These are phyloP conservation scores for Nicotiana undulata DNA, from an alignment of 257 asterid species.

Conservation along the genomic window DNA sequence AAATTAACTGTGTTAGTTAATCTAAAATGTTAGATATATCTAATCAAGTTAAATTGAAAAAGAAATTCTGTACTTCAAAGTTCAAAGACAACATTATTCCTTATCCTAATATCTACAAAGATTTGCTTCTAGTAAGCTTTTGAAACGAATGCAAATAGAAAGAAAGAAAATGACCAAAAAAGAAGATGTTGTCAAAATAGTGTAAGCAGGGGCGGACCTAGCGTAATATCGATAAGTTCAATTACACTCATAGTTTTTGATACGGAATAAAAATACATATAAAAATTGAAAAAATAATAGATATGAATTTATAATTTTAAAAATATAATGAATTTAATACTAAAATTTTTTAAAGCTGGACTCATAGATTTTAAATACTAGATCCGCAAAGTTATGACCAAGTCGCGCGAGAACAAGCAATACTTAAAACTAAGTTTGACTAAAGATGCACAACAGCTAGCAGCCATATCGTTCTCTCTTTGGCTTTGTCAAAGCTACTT, in stretches of 20 bases:
- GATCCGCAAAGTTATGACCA: not conserved
- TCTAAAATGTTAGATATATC: not conserved
- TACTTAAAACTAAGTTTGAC: not conserved
- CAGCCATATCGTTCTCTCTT: not conserved
- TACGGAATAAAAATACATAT: too few relatives aligned
- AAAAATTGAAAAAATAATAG: too few relatives aligned
- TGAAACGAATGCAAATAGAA: not conserved
- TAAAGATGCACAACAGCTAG: not conserved
- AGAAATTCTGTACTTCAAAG: not conserved
- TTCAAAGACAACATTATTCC: slow-evolving; percentile 5
- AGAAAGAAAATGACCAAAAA: not conserved
- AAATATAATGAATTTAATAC: too few relatives aligned
- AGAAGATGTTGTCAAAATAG: not conserved
- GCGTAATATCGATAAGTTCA: too few relatives aligned
- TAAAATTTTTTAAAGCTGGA: too few relatives aligned
- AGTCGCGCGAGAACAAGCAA: not conserved
- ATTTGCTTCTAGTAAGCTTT: not conserved
- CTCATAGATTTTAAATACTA: too few relatives aligned
- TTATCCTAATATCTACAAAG: not conserved
- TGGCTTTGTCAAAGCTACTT: not conserved
- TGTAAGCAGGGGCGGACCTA: too few relatives aligned
- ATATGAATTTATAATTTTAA: too few relatives aligned
- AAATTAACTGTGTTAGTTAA: too few relatives aligned
- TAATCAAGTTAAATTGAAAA: not conserved
- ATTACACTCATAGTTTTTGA: too few relatives aligned